Evolutionary conservation across 2,329 filamentous ascomycete species (phyloP).

Genomic region (Helicocarpus griseus): DNA sequence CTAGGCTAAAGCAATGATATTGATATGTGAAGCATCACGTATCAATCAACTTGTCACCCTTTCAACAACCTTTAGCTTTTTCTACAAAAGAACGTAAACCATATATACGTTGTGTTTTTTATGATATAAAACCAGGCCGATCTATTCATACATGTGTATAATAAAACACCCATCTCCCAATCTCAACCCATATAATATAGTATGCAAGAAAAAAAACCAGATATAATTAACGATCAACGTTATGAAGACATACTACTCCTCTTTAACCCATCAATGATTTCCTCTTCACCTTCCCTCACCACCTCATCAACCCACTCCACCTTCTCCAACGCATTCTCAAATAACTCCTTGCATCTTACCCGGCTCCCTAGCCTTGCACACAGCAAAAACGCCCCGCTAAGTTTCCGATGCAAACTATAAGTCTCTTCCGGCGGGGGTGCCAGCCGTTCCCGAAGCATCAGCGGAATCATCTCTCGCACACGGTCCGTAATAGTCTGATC

Average conservation of each 20-base stretch:
- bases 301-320: conserved; percentile 15
- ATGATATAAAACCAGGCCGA: no score
- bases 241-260: neutral
- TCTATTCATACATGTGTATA: neutral
- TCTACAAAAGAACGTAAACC: no score
- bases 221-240: neutral
- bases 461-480: conserved; percentile 75
- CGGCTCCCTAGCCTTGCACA: conserved; percentile 78
- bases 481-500: conserved; percentile 95
- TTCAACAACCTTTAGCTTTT: no score
- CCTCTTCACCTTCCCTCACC: neutral
- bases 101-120: no score
- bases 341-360: conserved; percentile 73
- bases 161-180: neutral
- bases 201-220: neutral
- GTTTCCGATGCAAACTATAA: conserved; percentile 86
- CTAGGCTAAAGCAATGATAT: no score
- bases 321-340: conserved; percentile 35
- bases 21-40: no score
- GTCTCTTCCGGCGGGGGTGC: conserved; percentile 94
- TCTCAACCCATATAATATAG: neutral
- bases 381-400: conserved; percentile 88
- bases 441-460: conserved; percentile 84
- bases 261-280: neutral
- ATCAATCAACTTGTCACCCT: no score